Base-by-base conservation (phyloP, 31 red algal species). In the Endocladia muricata region DNA sequence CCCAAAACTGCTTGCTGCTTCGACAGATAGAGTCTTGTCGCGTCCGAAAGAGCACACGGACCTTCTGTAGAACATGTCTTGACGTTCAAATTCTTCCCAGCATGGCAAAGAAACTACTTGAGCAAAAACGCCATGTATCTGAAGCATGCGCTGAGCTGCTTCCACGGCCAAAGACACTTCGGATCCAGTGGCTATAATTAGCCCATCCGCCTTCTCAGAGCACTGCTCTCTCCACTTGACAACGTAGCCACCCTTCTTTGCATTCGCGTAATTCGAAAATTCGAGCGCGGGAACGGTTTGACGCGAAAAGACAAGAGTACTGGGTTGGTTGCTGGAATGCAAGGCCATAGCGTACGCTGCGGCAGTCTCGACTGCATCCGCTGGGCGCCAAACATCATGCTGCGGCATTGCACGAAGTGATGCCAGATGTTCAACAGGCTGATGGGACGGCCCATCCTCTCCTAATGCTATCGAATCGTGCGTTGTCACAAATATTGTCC, bases 381-480 rank as follows among this genome's bases (percentile, higher is more conserved):
- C 87, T 28, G 96, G 96, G 21, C 96, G 88, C 44, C 74, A 89
- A 74, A 94, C 82, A 55, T 98, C 55, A 42, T 84, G 74, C 51
- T 94, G 91, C 19, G 96, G 96, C 87, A 98, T 98, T 7, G 88
- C 96, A 25, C 96, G 79, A 74, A 91, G 80, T 41, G 65, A 76
- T 9, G 91, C 87, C 30, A 98, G 58, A 55, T 91, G 86, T 71
- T 98, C 96, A 65, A 94, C 70, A 62, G 96, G 96, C 83, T 98
- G 96, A 71, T 98, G 96, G 19, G 96, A 91, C 32, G 96, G 96
- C 4, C 96, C 96, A 62, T 98, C 96, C 81, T 98, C 96, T 28
- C 96, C 96, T 31, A 98, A 55, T 23, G 47, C 77, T 23, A 98
- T 72, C 6, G 91, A 94, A 60, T 98, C 96, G 75, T 98, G 96